Evolutionary conservation across 805 yeast species (phyloP), one percentile per base, ranked within the genome.

Genomic region (Starmerella powellii): DNA sequence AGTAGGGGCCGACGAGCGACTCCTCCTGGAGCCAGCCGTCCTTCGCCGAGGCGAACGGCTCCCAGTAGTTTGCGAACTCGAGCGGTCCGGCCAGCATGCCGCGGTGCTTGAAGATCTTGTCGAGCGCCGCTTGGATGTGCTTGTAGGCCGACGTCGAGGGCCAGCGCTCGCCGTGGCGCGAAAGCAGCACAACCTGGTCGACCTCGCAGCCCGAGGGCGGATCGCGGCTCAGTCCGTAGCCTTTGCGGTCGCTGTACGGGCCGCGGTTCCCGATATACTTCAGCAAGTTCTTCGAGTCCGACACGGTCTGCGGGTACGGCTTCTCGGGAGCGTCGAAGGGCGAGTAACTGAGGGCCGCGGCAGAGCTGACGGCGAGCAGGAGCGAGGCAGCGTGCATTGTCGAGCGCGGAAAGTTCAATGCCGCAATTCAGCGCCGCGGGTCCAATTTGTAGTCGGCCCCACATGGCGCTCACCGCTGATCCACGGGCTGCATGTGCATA

Each of bases 101-200:
- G 33, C 34, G 34, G 21, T 32, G 31, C 6, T 40, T 31, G 17
- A 23, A 21, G 11, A 44, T 20, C 31, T 49, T 48, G 6, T 41
- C 40, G 5, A 56, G 42, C 2, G 43, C 35, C 5, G 31, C 24
- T 36, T 46, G 30, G 39, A 39, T 42, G 13, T 18, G 8, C 34
- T 38, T 20, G 41, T 40, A 44, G 36, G 29, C 46, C 21, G 35
- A 20, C 15, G 20, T 27, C 10, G 63, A 61, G 12, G 73, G 76
- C 55, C 63, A 74, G 40, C 81, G 63, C 54, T 74, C 81, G 13
- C 80, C 80, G 47, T 76, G 81, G 49, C 81, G 67, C 43, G 66
- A 61, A 29, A 70, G 50, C 49, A 70, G 54, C 49, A 70, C 71
- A 8, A 73, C 79, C 54, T 75, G 80, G 46, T 72, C 74, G 35